Conservation (phyloP, 202 grass and related monocot genomes). For the Brachypodium distachyon region DNA sequence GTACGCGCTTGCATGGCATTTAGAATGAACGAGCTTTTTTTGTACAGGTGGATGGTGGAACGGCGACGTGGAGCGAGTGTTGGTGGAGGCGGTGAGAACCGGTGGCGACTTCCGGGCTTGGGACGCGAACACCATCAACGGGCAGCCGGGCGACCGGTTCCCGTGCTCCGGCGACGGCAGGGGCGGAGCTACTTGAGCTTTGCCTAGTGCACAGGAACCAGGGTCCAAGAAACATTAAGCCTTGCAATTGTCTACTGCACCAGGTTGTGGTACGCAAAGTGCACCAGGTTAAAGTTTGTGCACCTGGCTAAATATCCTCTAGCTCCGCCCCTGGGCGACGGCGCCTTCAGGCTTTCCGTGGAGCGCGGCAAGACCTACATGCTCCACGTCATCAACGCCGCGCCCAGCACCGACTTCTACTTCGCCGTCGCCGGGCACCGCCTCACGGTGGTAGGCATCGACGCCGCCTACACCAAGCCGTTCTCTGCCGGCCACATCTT, state of each 20-base stretch:
- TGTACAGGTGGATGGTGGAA: constrained; percentile 28
- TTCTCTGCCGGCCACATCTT: constrained; percentile 31
- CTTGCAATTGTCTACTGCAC: too few relatives aligned
- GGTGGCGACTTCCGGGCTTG: neutral
- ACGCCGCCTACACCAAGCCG: constrained; percentile 40
- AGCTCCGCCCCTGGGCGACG: too few relatives aligned
- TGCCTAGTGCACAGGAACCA: too few relatives aligned
- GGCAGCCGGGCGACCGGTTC: constrained; percentile 33
- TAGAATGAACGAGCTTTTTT: neutral
- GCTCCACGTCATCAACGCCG: constrained; percentile 49
- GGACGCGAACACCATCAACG: constrained; percentile 51
- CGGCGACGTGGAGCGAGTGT: neutral
- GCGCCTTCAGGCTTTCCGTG: neutral
- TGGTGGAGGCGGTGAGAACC: neutral
- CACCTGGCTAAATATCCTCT: too few relatives aligned
- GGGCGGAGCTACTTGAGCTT: too few relatives aligned
- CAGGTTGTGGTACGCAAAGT: too few relatives aligned
- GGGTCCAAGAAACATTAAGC: too few relatives aligned
- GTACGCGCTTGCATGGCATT: neutral
- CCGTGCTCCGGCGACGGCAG: constrained; percentile 26
- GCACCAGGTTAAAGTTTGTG: too few relatives aligned
- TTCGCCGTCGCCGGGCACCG: constrained; percentile 49
- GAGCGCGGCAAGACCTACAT: constrained; percentile 38
- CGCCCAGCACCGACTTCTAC: constrained; percentile 40
- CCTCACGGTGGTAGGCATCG: constrained; percentile 35